A percentile compares a stretch with the other conserved stretches of the same genome.
These are phyloP conservation scores for Capsicum baccatum DNA, from an alignment of 257 asterid species.

Conservation along the genomic window DNA sequence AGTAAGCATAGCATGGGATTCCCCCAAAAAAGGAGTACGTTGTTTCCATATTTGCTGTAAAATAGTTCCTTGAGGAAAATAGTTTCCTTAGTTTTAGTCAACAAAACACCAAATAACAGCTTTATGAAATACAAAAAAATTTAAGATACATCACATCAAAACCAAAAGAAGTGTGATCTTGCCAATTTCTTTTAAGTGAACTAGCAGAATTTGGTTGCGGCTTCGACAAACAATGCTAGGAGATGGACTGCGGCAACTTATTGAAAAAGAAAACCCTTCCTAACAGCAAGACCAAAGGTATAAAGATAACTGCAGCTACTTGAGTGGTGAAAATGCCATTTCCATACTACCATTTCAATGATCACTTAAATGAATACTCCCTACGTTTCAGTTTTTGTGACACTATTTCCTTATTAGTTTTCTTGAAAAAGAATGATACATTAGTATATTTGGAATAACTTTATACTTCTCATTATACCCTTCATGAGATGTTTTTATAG, in stretches of 20 bases:
- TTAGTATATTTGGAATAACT: not conserved
- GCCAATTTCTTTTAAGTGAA: not conserved
- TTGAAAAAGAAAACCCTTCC: not conserved
- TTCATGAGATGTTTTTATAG: not conserved
- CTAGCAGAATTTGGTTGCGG: not conserved
- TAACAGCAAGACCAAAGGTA: conserved; percentile 19
- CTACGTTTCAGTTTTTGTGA: not conserved
- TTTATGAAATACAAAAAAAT: not conserved
- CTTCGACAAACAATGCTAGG: conserved; percentile 14
- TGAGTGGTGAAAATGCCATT: not conserved
- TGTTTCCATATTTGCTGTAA: not conserved
- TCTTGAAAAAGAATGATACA: not conserved
- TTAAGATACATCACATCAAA: not conserved
- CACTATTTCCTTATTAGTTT: not conserved
- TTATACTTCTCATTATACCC: not conserved
- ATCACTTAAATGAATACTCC: not conserved
- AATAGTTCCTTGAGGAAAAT: conserved; percentile 10
- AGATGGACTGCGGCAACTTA: not conserved
- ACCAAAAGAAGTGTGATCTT: conserved; percentile 14
- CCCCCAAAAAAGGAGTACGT: not conserved
- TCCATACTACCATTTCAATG: conserved; percentile 17
- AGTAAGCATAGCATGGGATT: conserved; percentile 8
- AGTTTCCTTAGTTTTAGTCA: not conserved
- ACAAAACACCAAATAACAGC: not conserved
- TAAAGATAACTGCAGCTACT: not conserved